phyloP scores from a whole-genome alignment of 768 basidiomycete genomes.

The Phallus indusiatus region DNA sequence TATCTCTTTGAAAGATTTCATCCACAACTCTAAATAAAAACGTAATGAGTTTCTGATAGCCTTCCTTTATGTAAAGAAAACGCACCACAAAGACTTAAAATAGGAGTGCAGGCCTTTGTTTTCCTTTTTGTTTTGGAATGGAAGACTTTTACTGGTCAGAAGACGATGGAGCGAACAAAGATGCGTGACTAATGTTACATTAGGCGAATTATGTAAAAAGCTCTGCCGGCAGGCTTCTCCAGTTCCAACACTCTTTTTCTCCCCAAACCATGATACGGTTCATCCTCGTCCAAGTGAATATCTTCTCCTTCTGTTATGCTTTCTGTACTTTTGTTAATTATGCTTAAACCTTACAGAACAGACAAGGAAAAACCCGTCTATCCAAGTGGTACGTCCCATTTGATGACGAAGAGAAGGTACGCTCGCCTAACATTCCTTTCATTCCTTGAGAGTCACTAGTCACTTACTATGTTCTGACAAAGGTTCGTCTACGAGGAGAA shows the following conservation, averaged over 20 bases:
- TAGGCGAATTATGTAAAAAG: not conserved
- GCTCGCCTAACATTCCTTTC: constrained; percentile 1
- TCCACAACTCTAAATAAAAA: too few species aligned
- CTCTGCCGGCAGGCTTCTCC: not conserved
- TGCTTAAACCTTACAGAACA: constrained; percentile 48
- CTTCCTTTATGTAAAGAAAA: too few species aligned
- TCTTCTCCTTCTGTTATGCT: not conserved
- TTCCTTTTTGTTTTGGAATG: not conserved
- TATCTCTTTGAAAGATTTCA: too few species aligned
- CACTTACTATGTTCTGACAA: not conserved
- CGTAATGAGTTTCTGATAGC: too few species aligned
- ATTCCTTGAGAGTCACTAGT: not conserved
- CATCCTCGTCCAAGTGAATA: constrained; percentile 84
- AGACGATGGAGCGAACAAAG: not conserved
- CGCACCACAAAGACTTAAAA: too few species aligned
- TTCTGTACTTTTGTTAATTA: not conserved
- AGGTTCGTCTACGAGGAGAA: constrained; percentile 92
- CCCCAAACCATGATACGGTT: constrained; percentile 75
- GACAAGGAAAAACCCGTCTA: constrained; percentile 94
- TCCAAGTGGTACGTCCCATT: constrained; percentile 99
- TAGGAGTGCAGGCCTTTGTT: not conserved
- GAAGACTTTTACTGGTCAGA: not conserved
- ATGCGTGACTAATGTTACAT: not conserved
- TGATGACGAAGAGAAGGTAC: constrained; percentile 97
- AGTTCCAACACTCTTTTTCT: too few species aligned